phyloP scores from a whole-genome alignment of 305 asterid species.

The Fraxinus dipetala region DNA sequence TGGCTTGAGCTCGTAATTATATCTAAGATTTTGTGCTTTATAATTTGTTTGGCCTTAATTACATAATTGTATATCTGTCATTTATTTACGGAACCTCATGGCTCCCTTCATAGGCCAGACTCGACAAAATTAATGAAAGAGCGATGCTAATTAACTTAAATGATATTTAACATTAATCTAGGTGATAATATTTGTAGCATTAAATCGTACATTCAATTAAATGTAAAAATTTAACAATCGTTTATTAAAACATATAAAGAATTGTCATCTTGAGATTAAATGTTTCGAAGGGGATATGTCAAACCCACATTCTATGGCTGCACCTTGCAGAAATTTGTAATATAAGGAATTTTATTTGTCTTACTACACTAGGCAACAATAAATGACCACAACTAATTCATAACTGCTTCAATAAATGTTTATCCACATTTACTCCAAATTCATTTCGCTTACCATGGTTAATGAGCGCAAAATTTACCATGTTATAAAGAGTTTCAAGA shows the following conservation, averaged over 20 bases:
- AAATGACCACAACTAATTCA: conserved; percentile 19
- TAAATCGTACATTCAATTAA: not conserved
- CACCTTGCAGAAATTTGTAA: not conserved
- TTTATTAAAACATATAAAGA: too few species aligned
- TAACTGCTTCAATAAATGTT: conserved; percentile 29
- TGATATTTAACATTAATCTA: not conserved
- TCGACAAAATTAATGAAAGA: not conserved
- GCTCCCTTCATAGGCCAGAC: too few species aligned
- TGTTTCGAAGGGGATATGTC: not conserved
- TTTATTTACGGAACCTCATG: too few species aligned
- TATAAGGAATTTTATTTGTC: not conserved
- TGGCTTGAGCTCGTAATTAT: not conserved
- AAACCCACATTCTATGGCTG: not conserved
- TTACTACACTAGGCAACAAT: not conserved
- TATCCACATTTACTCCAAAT: conserved; percentile 9
- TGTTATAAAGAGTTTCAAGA: not conserved
- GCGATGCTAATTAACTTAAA: not conserved
- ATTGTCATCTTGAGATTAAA: not conserved
- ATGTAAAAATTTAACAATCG: too few species aligned
- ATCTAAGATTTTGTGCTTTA: not conserved
- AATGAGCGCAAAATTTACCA: not conserved
- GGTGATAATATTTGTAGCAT: not conserved
- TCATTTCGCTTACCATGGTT: conserved; percentile 26
- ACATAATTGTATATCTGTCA: too few species aligned
- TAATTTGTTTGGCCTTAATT: too few species aligned